Evolutionary conservation across 306 rosid genomes (phyloP), one percentile per base, ranked within the genome.

Genomic region (Trifolium fragiferum): DNA sequence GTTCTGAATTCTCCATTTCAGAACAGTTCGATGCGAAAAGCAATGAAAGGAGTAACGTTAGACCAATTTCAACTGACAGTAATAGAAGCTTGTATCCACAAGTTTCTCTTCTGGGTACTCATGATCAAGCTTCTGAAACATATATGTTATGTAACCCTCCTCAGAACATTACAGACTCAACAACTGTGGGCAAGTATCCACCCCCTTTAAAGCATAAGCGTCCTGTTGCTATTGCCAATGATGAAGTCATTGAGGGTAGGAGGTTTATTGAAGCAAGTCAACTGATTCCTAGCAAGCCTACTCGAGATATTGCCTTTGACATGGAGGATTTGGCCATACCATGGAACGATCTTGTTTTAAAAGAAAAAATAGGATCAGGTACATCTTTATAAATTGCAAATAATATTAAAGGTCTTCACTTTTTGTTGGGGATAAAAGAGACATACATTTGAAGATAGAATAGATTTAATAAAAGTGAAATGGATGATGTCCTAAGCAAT

Each of bases 281-380:
- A 79, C 77, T 72, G 35, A 57, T 84, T 79, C 77, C 91, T 59
- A 74, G 75, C 77, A 85, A 73, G 76, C 70, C 72, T 70, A 70
- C 88, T 80, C 88, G 82, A 47, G 90, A 88, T 72, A 67, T 89
- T 76, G 38, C 71, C 63, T 81, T 90, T 59, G 93, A 84, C 70
- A 68, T 87, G 79, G 98, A 89, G 68, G 96, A 89, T 84, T 85
- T 94, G 66, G 86, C 83, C 76, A 90, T 95, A 72, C 90, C 97
- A 1, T 95, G 99, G 99, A 69, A 55, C 68, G 98, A 90, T 70
- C 96, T 95, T 79, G 80, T 70, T 76, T 35, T 95, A 68, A 95
- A 87, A 85, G 99, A 95, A 78, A 86, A 84, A 84, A 95, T 95
- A 49, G 99, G 99, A 79, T 90, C 99, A 81, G 99, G 99, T 92